These are phyloP conservation scores for Bidens hawaiensis DNA, from an alignment of 140 eudicot genomes.

Conservation along the genomic window DNA sequence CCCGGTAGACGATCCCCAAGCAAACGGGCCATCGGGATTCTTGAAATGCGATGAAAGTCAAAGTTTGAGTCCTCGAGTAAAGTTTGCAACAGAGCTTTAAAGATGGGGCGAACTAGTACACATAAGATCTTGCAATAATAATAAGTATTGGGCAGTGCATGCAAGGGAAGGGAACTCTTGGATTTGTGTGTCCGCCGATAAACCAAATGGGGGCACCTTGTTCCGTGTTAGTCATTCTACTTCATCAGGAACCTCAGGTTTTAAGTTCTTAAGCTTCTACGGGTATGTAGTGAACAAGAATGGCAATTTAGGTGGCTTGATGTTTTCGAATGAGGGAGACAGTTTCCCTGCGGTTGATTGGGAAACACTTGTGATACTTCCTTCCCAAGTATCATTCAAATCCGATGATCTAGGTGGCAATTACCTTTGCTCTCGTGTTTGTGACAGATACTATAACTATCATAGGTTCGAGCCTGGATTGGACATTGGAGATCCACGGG, in stretches of 20 bases:
- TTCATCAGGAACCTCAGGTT: background rate
- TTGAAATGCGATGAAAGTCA: background rate
- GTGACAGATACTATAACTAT: background rate
- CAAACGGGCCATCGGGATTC: background rate
- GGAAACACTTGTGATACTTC: conserved; percentile 1
- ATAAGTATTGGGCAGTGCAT: background rate
- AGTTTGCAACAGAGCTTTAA: background rate
- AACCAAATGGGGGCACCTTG: conserved; percentile 11
- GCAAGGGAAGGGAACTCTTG: background rate
- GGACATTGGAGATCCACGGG: background rate
- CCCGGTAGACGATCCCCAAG: background rate
- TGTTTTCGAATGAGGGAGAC: too few relatives aligned
- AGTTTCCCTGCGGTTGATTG: background rate
- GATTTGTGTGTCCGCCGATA: background rate
- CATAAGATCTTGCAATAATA: conserved; percentile 6
- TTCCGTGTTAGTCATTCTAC: background rate
- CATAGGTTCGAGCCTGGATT: background rate
- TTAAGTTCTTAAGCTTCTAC: too few relatives aligned
- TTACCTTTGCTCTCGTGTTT: background rate
- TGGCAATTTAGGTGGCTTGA: too few relatives aligned
- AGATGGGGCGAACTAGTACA: background rate
- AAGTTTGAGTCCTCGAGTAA: background rate
- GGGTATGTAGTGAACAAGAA: too few relatives aligned
- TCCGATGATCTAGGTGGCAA: background rate
- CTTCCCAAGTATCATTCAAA: background rate